Conservation (phyloP, 495 filamentous ascomycete genomes). For the Penicillium verhagenii region DNA sequence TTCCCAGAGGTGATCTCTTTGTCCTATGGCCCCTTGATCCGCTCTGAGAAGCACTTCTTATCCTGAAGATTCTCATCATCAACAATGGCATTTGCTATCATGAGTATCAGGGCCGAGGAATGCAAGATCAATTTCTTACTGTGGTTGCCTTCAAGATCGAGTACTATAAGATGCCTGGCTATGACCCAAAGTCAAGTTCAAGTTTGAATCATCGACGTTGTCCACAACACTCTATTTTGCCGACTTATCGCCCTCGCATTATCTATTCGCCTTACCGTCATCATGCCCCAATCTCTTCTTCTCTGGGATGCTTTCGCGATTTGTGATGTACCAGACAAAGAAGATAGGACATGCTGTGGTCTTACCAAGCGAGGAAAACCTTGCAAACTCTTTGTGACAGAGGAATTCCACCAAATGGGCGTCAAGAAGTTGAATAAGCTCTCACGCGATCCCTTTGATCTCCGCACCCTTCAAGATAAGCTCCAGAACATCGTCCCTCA, state of each 20-base stretch:
- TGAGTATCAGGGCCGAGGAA: not conserved
- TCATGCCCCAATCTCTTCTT: not conserved
- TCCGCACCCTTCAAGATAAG: not conserved
- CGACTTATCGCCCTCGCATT: not conserved
- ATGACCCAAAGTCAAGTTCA: not conserved
- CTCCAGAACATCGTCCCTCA: not conserved
- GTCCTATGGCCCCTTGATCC: not conserved
- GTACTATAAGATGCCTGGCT: not conserved
- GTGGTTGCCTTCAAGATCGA: not conserved
- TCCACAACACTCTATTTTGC: not conserved
- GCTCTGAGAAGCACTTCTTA: not conserved
- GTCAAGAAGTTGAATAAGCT: not conserved
- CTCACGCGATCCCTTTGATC: not conserved
- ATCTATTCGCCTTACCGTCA: not conserved
- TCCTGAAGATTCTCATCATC: not conserved
- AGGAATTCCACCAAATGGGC: not conserved
- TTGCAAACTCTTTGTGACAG: conserved; percentile 2
- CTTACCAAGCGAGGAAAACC: not conserved
- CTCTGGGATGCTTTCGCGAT: not conserved
- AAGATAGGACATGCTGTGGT: not conserved
- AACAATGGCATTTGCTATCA: not conserved
- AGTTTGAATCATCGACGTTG: not conserved
- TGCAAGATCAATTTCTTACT: not conserved
- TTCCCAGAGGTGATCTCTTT: too few species aligned
- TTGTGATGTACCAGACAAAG: not conserved